A percentile compares a stretch with the other conserved stretches of the same genome.
Conservation (phyloP, 2,329 filamentous ascomycete genomes). For the Paecilomyces sp. region DNA sequence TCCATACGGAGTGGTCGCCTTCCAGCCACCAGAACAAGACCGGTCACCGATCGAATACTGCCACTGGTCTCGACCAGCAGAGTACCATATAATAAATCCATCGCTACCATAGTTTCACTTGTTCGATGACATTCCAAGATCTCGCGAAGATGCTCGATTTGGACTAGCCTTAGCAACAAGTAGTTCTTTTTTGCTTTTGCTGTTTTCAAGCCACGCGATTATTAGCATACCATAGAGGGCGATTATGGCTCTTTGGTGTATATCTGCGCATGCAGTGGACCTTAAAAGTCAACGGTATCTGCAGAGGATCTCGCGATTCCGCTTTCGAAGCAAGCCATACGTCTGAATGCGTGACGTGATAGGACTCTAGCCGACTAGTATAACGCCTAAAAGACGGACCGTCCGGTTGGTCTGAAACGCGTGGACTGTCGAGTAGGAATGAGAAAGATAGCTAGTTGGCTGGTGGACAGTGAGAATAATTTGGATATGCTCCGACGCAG, state of each 20-base stretch:
- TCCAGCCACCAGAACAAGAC: background rate
- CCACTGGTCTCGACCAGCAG: background rate
- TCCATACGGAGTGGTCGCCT: background rate
- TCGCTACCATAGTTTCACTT: background rate
- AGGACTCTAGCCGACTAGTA: background rate
- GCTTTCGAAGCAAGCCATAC: background rate
- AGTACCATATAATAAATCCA: background rate
- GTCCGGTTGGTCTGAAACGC: background rate
- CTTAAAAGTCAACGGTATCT: background rate
- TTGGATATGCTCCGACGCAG: no score
- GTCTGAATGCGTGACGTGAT: background rate
- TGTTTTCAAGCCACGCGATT: background rate
- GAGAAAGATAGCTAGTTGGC: background rate
- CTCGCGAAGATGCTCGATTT: background rate
- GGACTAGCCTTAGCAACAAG: background rate
- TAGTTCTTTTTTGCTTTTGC: background rate
- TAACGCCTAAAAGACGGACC: background rate
- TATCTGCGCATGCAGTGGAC: background rate
- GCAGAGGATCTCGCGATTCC: background rate
- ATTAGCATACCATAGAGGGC: background rate
- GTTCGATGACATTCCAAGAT: background rate
- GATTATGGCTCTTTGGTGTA: background rate
- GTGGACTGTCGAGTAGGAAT: background rate
- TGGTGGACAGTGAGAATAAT: no score
- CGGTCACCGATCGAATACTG: background rate